phyloP scores from a whole-genome alignment of 345 rosid species.

The Passiflora organensis region DNA sequence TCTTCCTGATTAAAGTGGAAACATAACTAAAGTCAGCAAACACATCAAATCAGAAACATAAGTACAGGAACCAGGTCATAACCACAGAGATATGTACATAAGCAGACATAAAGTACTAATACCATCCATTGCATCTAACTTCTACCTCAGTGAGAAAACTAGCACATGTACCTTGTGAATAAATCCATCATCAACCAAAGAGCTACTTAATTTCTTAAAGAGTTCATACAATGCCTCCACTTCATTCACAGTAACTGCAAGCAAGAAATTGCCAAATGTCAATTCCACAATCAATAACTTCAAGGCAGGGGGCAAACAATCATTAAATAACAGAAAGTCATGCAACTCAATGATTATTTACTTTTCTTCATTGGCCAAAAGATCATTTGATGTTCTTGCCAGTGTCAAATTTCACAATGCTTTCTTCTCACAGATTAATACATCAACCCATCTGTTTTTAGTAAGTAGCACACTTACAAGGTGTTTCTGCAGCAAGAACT shows the following conservation, averaged over 20 bases:
- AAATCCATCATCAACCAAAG: slow-evolving; percentile 72
- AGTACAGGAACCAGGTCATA: neutral
- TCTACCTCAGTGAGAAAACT: neutral
- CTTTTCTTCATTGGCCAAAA: too few species aligned
- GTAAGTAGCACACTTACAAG: slow-evolving; percentile 42
- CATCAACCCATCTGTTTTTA: too few species aligned
- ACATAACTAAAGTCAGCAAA: neutral
- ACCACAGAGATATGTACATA: neutral
- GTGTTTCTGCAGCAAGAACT: slow-evolving; percentile 69
- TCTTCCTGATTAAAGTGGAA: slow-evolving; percentile 56
- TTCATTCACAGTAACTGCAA: slow-evolving; percentile 70
- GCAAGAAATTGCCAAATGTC: slow-evolving; percentile 3
- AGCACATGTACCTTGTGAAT: slow-evolving; percentile 69
- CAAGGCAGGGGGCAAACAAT: neutral
- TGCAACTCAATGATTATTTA: too few species aligned
- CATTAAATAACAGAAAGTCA: neutral
- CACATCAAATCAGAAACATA: neutral
- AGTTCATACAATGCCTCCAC: slow-evolving; percentile 80
- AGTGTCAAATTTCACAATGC: too few species aligned
- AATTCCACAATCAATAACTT: neutral
- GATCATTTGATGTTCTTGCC: too few species aligned
- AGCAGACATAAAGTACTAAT: neutral
- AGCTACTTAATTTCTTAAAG: slow-evolving; percentile 79
- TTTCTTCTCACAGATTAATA: too few species aligned
- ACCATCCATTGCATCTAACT: neutral